These are phyloP conservation scores for Fusarium albosuccineum DNA, from an alignment of 2,329 filamentous ascomycete species.

Conservation along the genomic window DNA sequence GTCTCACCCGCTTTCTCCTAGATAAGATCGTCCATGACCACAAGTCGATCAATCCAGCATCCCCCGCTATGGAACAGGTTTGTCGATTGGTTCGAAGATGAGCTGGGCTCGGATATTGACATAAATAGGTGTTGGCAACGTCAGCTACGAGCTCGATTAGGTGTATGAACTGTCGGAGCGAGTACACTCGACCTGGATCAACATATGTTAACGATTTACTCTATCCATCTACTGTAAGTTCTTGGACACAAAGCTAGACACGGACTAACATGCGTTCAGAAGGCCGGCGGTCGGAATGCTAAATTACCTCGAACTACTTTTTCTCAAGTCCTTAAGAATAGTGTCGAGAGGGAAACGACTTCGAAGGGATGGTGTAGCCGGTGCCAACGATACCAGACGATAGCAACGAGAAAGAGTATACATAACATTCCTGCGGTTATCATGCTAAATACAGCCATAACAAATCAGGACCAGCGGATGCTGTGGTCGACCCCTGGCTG, in stretches of 20 bases:
- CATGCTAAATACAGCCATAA: constrained; percentile 86
- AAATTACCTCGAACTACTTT: constrained; percentile 75
- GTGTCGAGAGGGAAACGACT: constrained; percentile 89
- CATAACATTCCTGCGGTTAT: constrained; percentile 86
- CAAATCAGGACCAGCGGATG: constrained; percentile 77
- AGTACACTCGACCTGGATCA: constrained; percentile 83
- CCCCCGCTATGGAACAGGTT: constrained; percentile 78
- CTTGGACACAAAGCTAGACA: neutral
- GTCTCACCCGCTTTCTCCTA: constrained; percentile 86
- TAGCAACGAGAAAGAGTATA: constrained; percentile 87
- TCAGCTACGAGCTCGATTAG: constrained; percentile 79
- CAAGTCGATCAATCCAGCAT: constrained; percentile 72
- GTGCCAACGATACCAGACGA: constrained; percentile 90
- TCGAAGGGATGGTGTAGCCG: constrained; percentile 93
- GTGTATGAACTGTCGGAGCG: constrained; percentile 88
- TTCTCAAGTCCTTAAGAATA: constrained; percentile 91
- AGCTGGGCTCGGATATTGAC: neutral
- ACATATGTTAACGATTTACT: constrained; percentile 88
- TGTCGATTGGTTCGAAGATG: neutral
- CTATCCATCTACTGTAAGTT: constrained; percentile 70
- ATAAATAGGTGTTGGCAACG: constrained; percentile 70
- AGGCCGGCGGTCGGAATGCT: constrained; percentile 61
- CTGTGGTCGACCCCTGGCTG: constrained; percentile 92
- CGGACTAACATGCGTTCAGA: constrained; percentile 50
- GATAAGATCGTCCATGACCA: constrained; percentile 85